Conservation (phyloP, 148 eudicot species). For the Persicaria maculosa region DNA sequence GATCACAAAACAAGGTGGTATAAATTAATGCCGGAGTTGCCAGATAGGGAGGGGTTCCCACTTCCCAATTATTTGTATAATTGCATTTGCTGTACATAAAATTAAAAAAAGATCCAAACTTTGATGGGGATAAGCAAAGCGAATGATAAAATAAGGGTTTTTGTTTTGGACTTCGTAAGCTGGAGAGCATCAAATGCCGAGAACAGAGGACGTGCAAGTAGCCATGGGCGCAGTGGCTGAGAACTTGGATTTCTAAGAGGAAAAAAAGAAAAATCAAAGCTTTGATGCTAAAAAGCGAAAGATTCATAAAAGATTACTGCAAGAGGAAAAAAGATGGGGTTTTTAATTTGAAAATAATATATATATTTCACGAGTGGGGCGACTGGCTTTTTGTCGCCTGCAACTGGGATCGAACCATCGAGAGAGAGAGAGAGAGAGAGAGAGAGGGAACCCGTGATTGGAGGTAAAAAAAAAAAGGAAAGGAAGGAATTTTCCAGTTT, state of each 20-base stretch:
- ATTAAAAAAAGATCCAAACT: neutral
- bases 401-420: conserved; percentile 1
- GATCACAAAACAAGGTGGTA: conserved; percentile 1
- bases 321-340: neutral
- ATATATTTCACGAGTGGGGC: conserved; percentile 1
- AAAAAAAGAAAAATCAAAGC: neutral
- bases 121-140: neutral
- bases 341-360: neutral
- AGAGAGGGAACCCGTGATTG: conserved; percentile 7
- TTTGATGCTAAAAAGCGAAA: conserved; percentile 3
- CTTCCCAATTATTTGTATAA: conserved; percentile 4
- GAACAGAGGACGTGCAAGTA: conserved; percentile 1
- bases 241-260: neutral
- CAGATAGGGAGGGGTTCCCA: conserved; percentile 2
- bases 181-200: conserved; percentile 2
- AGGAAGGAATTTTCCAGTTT: neutral
- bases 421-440: neutral
- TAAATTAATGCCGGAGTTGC: neutral
- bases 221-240: conserved; percentile 9
- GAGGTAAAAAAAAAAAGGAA: neutral
- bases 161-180: neutral
- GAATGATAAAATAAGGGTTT: neutral
- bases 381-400: conserved; percentile 9
- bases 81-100: neutral
- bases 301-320: neutral